Base-by-base conservation (phyloP, 2,329 filamentous ascomycete species). In the Huntiella bhutanensis region DNA sequence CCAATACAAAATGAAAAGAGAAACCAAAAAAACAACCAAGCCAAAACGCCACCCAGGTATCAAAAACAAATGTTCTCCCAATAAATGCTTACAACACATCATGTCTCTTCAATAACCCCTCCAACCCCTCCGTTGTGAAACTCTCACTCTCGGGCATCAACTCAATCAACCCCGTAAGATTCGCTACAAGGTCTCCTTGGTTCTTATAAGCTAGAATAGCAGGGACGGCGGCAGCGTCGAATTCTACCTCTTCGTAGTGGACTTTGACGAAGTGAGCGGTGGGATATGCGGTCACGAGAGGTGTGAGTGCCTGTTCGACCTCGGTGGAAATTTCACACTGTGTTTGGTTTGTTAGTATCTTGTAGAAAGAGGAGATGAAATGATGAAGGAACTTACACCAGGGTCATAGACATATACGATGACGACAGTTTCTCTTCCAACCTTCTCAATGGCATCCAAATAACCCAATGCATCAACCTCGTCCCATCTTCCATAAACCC, bases 371-470 rank as follows among this genome's bases (percentile, higher is more conserved):
- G 38, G n/a, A 43, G 45, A 28, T 15, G 10, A 6, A 19, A 36
- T 4, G 34, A 10, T 22, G 28, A 34, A 10, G 44, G 5, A 19
- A 63, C 76, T 59, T 73, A 93, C 86, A 68, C 82, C 73, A 51
- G 82, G 73, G 57, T 95, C 86, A 60, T 86, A 91, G 53, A 98
- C 86, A 63, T 88, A 92, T 22, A 98, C 91, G 2, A 95, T 81
- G 2, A 96, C 87, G 3, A 82, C 73, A 0, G 84, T 88, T 41
- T 88, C 82, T 41, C 77, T 64, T 35, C 77, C 70, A 4, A 88
- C 84, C 63, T 85, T 91, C 64, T 98, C 91, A 54, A 96, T 85
- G 47, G 88, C 87, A 61, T 96, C 87, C n/a, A 98, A 71, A 56
- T 93, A 98, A 13, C 87, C 91, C 52, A 81, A 68, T 5, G 85